A percentile compares a stretch with the other conserved stretches of the same genome.
Conservation (phyloP, 306 rosid species). For the Fragaria nilgerrensis region DNA sequence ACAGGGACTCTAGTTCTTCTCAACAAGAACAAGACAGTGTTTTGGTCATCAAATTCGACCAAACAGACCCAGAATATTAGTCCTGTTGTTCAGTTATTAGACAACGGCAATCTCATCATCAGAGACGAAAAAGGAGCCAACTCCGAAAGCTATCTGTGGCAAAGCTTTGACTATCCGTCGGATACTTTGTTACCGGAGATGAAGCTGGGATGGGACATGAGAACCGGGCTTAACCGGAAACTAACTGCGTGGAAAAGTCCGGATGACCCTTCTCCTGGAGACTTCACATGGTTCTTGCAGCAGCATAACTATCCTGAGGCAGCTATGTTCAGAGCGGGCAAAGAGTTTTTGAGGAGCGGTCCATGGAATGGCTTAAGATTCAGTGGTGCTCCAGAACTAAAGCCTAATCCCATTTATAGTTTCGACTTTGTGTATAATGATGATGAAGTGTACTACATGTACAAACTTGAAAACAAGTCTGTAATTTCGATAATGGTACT, state of each 20-base stretch:
- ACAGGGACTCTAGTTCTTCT: conserved; percentile 31
- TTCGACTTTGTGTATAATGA: conserved; percentile 33
- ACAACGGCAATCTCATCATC: conserved; percentile 49
- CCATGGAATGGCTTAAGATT: conserved; percentile 48
- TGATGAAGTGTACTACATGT: conserved; percentile 42
- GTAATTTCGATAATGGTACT: conserved; percentile 41
- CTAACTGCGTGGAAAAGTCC: conserved; percentile 45
- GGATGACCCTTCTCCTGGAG: conserved; percentile 50
- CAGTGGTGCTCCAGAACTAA: conserved; percentile 34
- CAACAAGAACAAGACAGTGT: conserved; percentile 7
- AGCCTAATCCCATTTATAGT: conserved; percentile 29
- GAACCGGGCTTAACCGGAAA: conserved; percentile 25
- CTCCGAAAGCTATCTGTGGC: conserved; percentile 33
- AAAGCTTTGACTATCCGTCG: conserved; percentile 44
- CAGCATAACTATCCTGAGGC: conserved; percentile 33
- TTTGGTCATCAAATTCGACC: conserved; percentile 41
- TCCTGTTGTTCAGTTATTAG: conserved; percentile 36
- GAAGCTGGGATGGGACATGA: conserved; percentile 53
- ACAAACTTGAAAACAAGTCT: conserved; percentile 29
- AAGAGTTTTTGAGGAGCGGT: conserved; percentile 30
- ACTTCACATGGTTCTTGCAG: conserved; percentile 12
- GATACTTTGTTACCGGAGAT: conserved; percentile 41
- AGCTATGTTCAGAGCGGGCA: conserved; percentile 20
- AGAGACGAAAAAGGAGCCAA: conserved; percentile 15
- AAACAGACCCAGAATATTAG: conserved; percentile 10